These are phyloP conservation scores for Tuber melanosporum DNA, from an alignment of 495 filamentous ascomycete species.

Conservation along the genomic window DNA sequence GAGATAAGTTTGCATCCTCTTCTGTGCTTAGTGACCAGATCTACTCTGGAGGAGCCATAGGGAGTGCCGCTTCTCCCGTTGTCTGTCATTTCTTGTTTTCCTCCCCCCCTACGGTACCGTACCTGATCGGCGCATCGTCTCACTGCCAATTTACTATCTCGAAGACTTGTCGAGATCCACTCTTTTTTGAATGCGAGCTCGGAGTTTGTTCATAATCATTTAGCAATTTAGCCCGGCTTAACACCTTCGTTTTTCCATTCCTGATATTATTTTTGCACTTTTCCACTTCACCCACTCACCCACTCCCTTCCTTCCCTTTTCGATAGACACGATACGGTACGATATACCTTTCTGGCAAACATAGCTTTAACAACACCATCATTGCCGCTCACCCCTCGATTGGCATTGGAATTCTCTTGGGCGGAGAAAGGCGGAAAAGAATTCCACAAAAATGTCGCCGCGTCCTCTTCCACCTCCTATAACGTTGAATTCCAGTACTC, in stretches of 20 bases:
- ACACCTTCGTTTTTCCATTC: slow-evolving; percentile 6
- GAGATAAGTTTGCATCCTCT: background rate
- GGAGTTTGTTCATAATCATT: background rate
- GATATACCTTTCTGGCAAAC: background rate
- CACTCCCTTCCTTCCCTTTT: slow-evolving; percentile 6
- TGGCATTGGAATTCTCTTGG: background rate
- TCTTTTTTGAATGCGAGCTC: slow-evolving; percentile 11
- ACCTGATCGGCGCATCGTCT: slow-evolving; percentile 12
- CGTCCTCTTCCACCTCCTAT: slow-evolving; percentile 13
- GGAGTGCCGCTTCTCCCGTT: slow-evolving; percentile 7
- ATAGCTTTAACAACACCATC: background rate
- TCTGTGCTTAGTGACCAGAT: background rate
- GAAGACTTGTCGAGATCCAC: slow-evolving; percentile 15
- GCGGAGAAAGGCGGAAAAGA: background rate
- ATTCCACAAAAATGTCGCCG: slow-evolving; percentile 18
- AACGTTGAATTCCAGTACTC: slow-evolving; percentile 19
- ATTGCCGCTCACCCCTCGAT: background rate
- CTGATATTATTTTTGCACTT: slow-evolving; percentile 2
- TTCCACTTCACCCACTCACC: slow-evolving; percentile 13
- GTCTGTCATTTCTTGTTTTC: slow-evolving; percentile 8
- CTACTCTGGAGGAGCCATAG: background rate
- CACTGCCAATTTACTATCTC: slow-evolving; percentile 6
- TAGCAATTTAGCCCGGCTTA: slow-evolving; percentile 7
- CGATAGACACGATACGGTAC: background rate
- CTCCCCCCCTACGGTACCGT: background rate